Base-by-base conservation (phyloP, 1,284 basidiomycete genomes). In the Heterobasidion irregulare region DNA sequence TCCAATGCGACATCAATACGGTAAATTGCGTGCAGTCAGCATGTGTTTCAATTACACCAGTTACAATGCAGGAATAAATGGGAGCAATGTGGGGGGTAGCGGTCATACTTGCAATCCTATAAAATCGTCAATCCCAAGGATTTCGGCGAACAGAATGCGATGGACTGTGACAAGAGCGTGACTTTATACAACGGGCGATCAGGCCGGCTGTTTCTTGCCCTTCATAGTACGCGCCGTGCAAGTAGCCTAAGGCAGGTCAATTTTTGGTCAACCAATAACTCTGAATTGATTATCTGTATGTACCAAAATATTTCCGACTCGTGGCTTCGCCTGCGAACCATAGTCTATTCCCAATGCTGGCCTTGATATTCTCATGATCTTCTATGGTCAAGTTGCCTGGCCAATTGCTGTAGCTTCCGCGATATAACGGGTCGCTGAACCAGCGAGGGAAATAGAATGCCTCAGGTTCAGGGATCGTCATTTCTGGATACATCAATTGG, bases 371-470 rank as follows among this genome's bases (percentile, higher is more conserved):
- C 10, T 73, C 68, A 18, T 82, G 76, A 56, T 84, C 79, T 33
- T 72, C 73, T 9, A 70, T 72, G 26, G 77, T 65, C 60, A 84
- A 83, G 6, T 76, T 72, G 2, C 83, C 71, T 18, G 80, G 80
- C 79, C 80, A 83, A 57, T 83, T 83, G 15, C 77, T 79, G 60
- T 80, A 84, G 9, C 79, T 77, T 2, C 83, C 83, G 8, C 78
- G 72, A 64, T 71, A 82, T 10, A 84, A 64, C 1, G 75, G 74
- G 58, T 82, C 72, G 5, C 65, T 62, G 41, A 70, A 62, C 83
- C 82, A 85, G 1, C 74, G 67, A 0, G 74, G 73, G 57, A 79
- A 75, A 53, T 72, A 67, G 61, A 84, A 77, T 19, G 72, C 75
- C 0, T 67, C 60, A 0, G 81, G 80, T 5, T 73, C 67, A 6